A percentile compares a stretch with the other conserved stretches of the same genome.
Evolutionary conservation across 2,329 filamentous ascomycete species (phyloP).

Genomic region (Cladophialophora psammophila): DNA sequence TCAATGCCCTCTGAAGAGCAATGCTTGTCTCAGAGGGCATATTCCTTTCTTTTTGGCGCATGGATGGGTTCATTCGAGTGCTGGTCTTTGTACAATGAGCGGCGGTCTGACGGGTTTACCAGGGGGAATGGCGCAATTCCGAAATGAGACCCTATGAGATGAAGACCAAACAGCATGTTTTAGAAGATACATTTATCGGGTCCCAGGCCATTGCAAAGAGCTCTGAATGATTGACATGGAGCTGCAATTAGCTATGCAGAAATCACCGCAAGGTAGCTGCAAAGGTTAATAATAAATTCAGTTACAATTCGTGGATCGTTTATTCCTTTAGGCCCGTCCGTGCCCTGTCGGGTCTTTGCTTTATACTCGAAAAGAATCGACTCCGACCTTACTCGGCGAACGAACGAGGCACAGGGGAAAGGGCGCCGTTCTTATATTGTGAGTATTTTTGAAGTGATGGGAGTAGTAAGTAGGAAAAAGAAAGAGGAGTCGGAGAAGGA

Average conservation of each 20-base stretch:
- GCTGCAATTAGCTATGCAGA: background rate
- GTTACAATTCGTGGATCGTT: background rate
- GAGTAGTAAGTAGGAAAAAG: no score
- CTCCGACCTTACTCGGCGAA: no score
- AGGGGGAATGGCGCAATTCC: background rate
- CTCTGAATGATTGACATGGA: background rate
- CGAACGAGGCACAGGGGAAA: no score
- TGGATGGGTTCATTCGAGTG: background rate
- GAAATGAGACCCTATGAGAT: background rate
- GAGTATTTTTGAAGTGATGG: no score
- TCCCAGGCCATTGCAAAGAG: background rate
- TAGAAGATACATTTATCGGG: background rate
- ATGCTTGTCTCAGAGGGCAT: background rate
- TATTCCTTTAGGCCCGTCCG: no score
- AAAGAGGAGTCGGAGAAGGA: no score
- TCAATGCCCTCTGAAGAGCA: slow-evolving; percentile 26
- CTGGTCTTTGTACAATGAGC: background rate
- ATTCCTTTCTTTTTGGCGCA: background rate
- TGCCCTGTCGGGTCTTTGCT: no score
- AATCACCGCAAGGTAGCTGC: background rate
- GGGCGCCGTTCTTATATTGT: no score
- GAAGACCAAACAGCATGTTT: background rate
- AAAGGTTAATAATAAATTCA: background rate
- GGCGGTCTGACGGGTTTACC: background rate
- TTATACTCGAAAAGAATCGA: no score